Conservation (phyloP, 2,329 filamentous ascomycete genomes). For the Alternaria sp. region DNA sequence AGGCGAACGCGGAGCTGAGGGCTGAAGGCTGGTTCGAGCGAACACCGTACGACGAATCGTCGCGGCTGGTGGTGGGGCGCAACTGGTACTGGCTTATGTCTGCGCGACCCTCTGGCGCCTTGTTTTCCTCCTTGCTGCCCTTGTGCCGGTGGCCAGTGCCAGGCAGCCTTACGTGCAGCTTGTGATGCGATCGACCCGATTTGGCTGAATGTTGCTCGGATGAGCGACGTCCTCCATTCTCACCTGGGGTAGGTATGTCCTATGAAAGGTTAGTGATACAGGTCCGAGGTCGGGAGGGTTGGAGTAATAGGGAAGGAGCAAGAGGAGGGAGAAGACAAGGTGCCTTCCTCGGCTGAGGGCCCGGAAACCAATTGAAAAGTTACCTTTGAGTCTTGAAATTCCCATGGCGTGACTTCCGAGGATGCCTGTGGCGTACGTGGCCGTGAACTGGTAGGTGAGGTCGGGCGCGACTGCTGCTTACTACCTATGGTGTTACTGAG, state of each 20-base stretch:
- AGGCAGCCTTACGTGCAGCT: slow-evolving; percentile 66
- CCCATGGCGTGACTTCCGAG: slow-evolving; percentile 96
- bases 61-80: slow-evolving; percentile 76
- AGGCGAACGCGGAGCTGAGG: slow-evolving; percentile 60
- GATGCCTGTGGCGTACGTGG: slow-evolving; percentile 86
- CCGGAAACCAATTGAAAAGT: slow-evolving; percentile 43
- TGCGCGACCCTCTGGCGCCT: slow-evolving; percentile 40
- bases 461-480: slow-evolving; percentile 61
- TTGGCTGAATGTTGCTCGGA: slow-evolving; percentile 48
- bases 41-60: slow-evolving; percentile 70
- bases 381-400: slow-evolving; percentile 87
- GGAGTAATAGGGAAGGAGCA: not conserved
- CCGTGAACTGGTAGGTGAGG: slow-evolving; percentile 77
- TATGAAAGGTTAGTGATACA: slow-evolving; percentile 27
- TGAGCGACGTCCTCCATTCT: slow-evolving; percentile 45
- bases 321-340: not conserved
- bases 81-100: slow-evolving; percentile 60
- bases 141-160: slow-evolving; percentile 72
- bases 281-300: slow-evolving; percentile 4
- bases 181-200: slow-evolving; percentile 65
- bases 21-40: slow-evolving; percentile 52
- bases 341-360: not conserved
- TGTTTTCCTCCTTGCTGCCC: slow-evolving; percentile 66
- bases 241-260: slow-evolving; percentile 42
- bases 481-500: slow-evolving; percentile 69